These are phyloP conservation scores for Arachis stenosperma DNA, from an alignment of 306 rosid species.

Conservation along the genomic window DNA sequence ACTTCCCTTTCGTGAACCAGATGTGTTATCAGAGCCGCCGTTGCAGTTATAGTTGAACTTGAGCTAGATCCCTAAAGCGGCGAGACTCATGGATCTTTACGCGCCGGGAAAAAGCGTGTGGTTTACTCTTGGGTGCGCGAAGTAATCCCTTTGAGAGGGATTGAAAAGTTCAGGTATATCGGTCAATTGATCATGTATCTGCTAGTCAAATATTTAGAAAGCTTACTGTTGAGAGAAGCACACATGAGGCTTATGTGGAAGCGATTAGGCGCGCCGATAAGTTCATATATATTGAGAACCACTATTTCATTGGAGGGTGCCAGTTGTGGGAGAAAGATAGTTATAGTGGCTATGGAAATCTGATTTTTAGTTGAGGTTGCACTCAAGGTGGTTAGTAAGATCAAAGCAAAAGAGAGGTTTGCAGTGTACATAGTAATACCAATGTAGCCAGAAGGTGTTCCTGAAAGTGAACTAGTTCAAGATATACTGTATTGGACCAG, in stretches of 20 bases:
- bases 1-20: too few relatives aligned
- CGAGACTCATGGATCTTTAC: too few relatives aligned
- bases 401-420: slow-evolving; percentile 81
- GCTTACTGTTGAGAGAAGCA: slow-evolving; percentile 77
- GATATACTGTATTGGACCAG: slow-evolving; percentile 90
- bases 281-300: slow-evolving; percentile 93
- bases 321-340: slow-evolving; percentile 78
- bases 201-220: slow-evolving; percentile 68
- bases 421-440: slow-evolving; percentile 87
- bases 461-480: slow-evolving; percentile 82
- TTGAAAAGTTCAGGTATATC: slow-evolving; percentile 87
- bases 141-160: slow-evolving; percentile 46
- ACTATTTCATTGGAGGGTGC: slow-evolving; percentile 92
- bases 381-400: slow-evolving; percentile 76
- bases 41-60: too few relatives aligned
- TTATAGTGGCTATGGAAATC: slow-evolving; percentile 73
- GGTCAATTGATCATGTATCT: slow-evolving; percentile 83
- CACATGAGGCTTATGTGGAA: slow-evolving; percentile 87
- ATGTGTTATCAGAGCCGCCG: too few relatives aligned
- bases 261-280: slow-evolving; percentile 84
- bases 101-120: too few relatives aligned
- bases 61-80: too few relatives aligned
- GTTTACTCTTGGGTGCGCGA: not conserved
- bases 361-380: slow-evolving; percentile 88
- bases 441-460: slow-evolving; percentile 97